phyloP scores from a whole-genome alignment of 176 grass and related monocot species.

The Pontederia paniculata region DNA sequence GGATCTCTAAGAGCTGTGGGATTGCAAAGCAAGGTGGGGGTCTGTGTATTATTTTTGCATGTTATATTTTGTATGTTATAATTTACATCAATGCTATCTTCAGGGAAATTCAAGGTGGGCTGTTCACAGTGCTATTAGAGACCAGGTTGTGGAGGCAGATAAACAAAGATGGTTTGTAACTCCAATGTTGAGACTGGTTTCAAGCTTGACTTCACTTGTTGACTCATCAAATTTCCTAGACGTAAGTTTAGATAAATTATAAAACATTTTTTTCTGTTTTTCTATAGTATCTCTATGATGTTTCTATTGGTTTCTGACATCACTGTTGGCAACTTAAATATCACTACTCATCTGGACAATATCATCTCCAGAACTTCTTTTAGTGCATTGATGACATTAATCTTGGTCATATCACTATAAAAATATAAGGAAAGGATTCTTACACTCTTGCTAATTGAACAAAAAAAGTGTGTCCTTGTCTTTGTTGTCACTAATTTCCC shows the following conservation, averaged over 20 bases:
- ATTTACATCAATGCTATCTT: slow-evolving; percentile 7
- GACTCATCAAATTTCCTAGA: slow-evolving; percentile 78
- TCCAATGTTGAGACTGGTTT: slow-evolving; percentile 75
- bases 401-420: no score
- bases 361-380: no score
- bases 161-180: slow-evolving; percentile 58
- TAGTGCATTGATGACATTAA: no score
- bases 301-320: no score
- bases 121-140: slow-evolving; percentile 33
- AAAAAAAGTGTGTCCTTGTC: not conserved
- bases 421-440: no score
- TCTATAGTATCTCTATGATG: not conserved
- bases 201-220: slow-evolving; percentile 71
- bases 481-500: not conserved
- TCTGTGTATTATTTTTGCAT: slow-evolving; percentile 9
- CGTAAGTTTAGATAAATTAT: slow-evolving; percentile 22
- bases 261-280: not conserved
- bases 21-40: slow-evolving; percentile 50
- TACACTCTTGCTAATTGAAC: not conserved
- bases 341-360: no score
- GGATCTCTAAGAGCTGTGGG: slow-evolving; percentile 52
- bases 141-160: slow-evolving; percentile 41
- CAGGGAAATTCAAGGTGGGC: slow-evolving; percentile 42
- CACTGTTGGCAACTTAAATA: no score
- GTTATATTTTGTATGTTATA: slow-evolving; percentile 16